Evolutionary conservation across 2,329 filamentous ascomycete species (phyloP).

Genomic region (Penicillium sp.): DNA sequence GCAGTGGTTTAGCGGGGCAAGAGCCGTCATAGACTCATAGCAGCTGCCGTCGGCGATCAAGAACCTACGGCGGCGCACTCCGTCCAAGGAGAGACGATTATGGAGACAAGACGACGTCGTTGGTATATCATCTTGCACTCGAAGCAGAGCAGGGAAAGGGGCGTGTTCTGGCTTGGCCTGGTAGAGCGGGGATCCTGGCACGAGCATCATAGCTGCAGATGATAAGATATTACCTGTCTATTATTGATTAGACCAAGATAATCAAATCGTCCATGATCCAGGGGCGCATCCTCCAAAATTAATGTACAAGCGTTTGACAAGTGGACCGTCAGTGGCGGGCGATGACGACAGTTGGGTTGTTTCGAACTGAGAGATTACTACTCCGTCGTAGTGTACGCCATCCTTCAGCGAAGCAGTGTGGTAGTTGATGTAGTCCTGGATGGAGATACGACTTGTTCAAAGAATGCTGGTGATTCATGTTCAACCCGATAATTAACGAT

Average conservation of each 20-base stretch:
- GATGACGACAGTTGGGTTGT: slow-evolving; percentile 14
- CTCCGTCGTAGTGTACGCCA: not conserved
- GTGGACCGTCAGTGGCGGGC: slow-evolving; percentile 18
- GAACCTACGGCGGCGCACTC: not conserved
- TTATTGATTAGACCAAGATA: not conserved
- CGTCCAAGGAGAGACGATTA: not conserved
- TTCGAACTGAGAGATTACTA: not conserved
- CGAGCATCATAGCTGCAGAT: not conserved
- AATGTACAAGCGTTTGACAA: not conserved
- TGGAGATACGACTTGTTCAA: not conserved
- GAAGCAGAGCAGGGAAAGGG: not conserved
- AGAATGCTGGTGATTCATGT: not conserved
- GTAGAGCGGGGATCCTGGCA: not conserved
- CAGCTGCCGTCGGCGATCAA: not conserved
- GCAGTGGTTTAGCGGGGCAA: not conserved
- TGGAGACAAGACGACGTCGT: not conserved
- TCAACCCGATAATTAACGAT: not conserved
- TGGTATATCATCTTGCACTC: not conserved
- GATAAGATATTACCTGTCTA: not conserved
- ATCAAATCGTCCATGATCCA: not conserved
- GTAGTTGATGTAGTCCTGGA: not conserved
- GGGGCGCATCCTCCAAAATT: not conserved
- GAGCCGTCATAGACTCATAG: not conserved
- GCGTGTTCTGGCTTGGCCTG: not conserved
- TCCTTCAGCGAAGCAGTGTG: not conserved